Conservation (phyloP, 2,329 filamentous ascomycete genomes). For the Ascochyta clinopodiicola region DNA sequence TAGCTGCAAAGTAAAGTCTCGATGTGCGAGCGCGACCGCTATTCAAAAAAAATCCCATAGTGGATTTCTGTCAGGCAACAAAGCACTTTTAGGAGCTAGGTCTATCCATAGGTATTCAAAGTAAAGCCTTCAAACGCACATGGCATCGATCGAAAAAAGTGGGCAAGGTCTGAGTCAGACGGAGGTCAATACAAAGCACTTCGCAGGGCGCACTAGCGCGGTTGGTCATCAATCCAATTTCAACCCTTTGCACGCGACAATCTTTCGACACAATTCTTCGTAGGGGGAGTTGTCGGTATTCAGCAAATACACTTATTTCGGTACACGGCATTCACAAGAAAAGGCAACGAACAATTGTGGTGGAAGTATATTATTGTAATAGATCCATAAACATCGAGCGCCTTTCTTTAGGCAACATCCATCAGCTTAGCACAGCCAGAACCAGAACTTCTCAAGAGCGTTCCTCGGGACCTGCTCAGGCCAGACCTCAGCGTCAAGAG, state of each 20-base stretch:
- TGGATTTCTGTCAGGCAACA: background rate
- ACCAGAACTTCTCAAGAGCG: constrained; percentile 56
- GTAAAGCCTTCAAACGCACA: background rate
- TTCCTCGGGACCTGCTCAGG: constrained; percentile 53
- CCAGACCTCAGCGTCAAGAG: constrained; percentile 55
- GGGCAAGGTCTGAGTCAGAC: background rate
- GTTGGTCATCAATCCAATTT: background rate
- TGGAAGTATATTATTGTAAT: background rate
- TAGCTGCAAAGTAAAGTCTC: background rate
- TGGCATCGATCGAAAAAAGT: background rate
- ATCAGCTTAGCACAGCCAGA: constrained; percentile 53
- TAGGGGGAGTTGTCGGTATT: background rate
- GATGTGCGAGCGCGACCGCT: background rate
- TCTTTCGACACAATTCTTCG: background rate
- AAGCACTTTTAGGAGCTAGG: background rate
- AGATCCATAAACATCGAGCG: constrained; percentile 11
- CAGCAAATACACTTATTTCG: background rate
- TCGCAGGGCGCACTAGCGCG: background rate
- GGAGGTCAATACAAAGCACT: background rate
- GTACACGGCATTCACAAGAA: background rate
- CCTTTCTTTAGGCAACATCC: background rate
- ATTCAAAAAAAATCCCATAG: background rate
- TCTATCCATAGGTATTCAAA: background rate
- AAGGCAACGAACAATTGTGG: background rate
- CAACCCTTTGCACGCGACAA: background rate